Conservation (phyloP, 805 yeast genomes). For the Blastobotrys americana region DNA sequence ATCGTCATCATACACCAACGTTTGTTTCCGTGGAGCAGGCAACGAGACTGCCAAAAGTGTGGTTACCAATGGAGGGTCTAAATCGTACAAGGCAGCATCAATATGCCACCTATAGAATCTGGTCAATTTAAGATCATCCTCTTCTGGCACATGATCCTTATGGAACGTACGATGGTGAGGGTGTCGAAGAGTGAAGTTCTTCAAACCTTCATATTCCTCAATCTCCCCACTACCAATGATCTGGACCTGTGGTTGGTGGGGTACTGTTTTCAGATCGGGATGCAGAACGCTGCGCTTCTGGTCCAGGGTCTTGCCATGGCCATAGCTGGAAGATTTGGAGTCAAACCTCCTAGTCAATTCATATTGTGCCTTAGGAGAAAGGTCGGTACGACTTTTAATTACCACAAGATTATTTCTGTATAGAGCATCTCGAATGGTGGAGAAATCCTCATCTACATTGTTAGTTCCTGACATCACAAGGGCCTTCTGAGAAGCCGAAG, state of each 20-base stretch:
- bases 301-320: conserved; percentile 76
- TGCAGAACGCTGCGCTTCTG: conserved; percentile 60
- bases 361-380: conserved; percentile 71
- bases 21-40: conserved; percentile 52
- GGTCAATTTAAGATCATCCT: conserved; percentile 56
- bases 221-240: conserved; percentile 74
- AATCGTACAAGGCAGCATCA: conserved; percentile 79
- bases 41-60: conserved; percentile 77
- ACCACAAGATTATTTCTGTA: conserved; percentile 44
- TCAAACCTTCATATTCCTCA: conserved; percentile 51
- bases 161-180: conserved; percentile 83
- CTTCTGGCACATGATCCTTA: conserved; percentile 53
- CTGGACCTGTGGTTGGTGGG: conserved; percentile 82
- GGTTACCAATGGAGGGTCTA: conserved; percentile 81
- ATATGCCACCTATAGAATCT: conserved; percentile 92
- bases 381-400: conserved; percentile 61
- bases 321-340: conserved; percentile 63
- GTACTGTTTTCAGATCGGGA: conserved; percentile 75
- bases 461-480: background rate
- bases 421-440: background rate
- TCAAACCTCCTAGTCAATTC: conserved; percentile 70
- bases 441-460: background rate
- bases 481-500: too few species aligned
- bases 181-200: conserved; percentile 58
- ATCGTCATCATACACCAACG: conserved; percentile 54